Percentiles rank a stretch among this genome's conserved stretches.
Conservation (phyloP, 2,329 filamentous ascomycete species). For the Colletotrichum lini region DNA sequence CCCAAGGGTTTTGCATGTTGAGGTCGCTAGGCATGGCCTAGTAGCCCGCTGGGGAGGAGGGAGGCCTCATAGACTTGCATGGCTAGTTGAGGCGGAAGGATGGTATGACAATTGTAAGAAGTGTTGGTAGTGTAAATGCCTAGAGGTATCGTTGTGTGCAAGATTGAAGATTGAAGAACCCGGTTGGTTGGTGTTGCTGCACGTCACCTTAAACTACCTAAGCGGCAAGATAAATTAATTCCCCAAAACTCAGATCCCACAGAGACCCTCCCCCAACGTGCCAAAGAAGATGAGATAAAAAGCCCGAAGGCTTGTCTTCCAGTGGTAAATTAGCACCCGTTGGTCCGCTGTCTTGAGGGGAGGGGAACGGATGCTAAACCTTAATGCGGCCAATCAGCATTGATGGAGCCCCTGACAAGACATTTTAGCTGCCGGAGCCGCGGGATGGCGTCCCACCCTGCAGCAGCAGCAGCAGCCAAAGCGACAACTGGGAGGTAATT, state of each 20-base stretch:
- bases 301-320: conserved; percentile 15
- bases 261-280: background rate
- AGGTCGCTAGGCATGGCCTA: conserved; percentile 5
- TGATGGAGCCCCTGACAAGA: conserved; percentile 31
- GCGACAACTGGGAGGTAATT: too few relatives aligned
- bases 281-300: background rate
- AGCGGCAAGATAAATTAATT: background rate
- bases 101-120: background rate
- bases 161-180: background rate
- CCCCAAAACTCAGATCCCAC: background rate
- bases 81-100: background rate
- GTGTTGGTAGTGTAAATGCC: background rate
- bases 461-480: too few relatives aligned
- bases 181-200: background rate
- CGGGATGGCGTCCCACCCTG: conserved; percentile 30
- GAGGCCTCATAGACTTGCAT: conserved; percentile 18
- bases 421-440: conserved; percentile 38
- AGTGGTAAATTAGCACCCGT: conserved; percentile 24
- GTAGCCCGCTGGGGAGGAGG: conserved; percentile 2
- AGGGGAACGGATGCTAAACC: conserved; percentile 28
- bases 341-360: conserved; percentile 29
- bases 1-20: conserved; percentile 28
- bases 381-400: conserved; percentile 38
- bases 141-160: background rate
- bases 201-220: background rate